phyloP scores from a whole-genome alignment of 2,329 filamentous ascomycete genomes.

The Orbilia blumenaviensis region DNA sequence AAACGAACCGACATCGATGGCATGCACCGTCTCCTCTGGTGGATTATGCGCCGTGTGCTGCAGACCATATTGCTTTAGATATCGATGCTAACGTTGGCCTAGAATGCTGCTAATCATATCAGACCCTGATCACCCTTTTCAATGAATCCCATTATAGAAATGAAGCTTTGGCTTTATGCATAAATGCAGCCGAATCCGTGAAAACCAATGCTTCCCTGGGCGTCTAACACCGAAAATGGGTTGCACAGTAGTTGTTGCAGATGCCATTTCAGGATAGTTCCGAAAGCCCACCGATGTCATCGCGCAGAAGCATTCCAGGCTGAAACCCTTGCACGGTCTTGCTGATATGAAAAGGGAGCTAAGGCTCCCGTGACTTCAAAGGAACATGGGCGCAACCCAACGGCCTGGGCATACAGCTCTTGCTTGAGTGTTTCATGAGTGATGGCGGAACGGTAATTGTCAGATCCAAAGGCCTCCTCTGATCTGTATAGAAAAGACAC shows the following conservation, averaged over 20 bases:
- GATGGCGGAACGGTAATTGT: constrained; percentile 48
- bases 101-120: constrained; percentile 39
- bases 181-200: constrained; percentile 29
- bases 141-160: constrained; percentile 20
- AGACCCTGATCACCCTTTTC: constrained; percentile 35
- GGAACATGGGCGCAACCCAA: constrained; percentile 44
- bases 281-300: constrained; percentile 48
- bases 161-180: constrained; percentile 22
- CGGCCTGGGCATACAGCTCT: constrained; percentile 36
- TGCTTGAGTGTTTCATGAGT: constrained; percentile 50
- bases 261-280: constrained; percentile 46
- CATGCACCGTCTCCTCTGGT: constrained; percentile 6
- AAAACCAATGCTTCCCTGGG: constrained; percentile 26
- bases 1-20: constrained; percentile 19
- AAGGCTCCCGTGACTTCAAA: constrained; percentile 46
- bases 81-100: constrained; percentile 16
- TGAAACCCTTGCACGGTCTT: constrained; percentile 50
- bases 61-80: constrained; percentile 12
- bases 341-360: constrained; percentile 41
- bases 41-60: constrained; percentile 23
- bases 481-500: constrained; percentile 18
- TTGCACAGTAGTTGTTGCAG: constrained; percentile 37
- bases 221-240: constrained; percentile 31
- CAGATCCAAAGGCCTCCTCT: constrained; percentile 38
- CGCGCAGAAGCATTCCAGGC: constrained; percentile 44